Conservation (phyloP, 2,329 filamentous ascomycete species). For the Chaetomium sp. region DNA sequence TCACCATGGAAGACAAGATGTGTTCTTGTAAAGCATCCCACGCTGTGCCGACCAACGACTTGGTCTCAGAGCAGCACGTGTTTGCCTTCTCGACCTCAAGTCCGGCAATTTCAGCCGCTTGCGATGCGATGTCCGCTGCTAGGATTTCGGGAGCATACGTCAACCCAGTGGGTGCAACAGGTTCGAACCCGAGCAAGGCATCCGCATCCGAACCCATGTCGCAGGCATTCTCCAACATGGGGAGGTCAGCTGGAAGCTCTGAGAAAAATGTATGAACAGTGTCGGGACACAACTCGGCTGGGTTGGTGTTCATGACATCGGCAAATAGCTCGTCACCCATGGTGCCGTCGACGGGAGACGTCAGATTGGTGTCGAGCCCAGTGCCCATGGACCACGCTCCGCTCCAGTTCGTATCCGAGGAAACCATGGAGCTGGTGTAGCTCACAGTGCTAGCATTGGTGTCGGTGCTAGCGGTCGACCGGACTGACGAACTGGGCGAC, state of each 20-base stretch:
- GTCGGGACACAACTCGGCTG: slow-evolving; percentile 23
- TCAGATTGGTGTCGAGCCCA: slow-evolving; percentile 38
- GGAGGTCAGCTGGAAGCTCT: slow-evolving; percentile 36
- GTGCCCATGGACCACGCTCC: slow-evolving; percentile 36
- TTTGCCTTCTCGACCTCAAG: slow-evolving; percentile 16
- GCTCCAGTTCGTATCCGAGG: slow-evolving; percentile 42
- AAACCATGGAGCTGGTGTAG: slow-evolving; percentile 36
- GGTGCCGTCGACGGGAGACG: slow-evolving; percentile 38
- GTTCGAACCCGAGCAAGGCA: slow-evolving; percentile 29
- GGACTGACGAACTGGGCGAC: slow-evolving; percentile 42
- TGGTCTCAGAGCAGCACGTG: slow-evolving; percentile 28
- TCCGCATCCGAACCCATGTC: slow-evolving; percentile 32
- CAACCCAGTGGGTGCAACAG: slow-evolving; percentile 10
- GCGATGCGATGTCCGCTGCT: slow-evolving; percentile 27
- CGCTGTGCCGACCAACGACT: slow-evolving; percentile 36
- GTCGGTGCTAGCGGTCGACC: slow-evolving; percentile 38
- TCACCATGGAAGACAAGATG: slow-evolving; percentile 38
- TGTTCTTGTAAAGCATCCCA: slow-evolving; percentile 43
- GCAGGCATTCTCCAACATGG: slow-evolving; percentile 19
- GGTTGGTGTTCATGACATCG: slow-evolving; percentile 19
- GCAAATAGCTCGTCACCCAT: slow-evolving; percentile 27
- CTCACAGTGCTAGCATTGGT: slow-evolving; percentile 33
- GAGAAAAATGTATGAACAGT: slow-evolving; percentile 30
- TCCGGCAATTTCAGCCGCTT: slow-evolving; percentile 18
- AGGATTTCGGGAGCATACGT: slow-evolving; percentile 34